These are phyloP conservation scores for Aspergillus udagawae DNA, from an alignment of 2,329 filamentous ascomycete genomes.

Conservation along the genomic window DNA sequence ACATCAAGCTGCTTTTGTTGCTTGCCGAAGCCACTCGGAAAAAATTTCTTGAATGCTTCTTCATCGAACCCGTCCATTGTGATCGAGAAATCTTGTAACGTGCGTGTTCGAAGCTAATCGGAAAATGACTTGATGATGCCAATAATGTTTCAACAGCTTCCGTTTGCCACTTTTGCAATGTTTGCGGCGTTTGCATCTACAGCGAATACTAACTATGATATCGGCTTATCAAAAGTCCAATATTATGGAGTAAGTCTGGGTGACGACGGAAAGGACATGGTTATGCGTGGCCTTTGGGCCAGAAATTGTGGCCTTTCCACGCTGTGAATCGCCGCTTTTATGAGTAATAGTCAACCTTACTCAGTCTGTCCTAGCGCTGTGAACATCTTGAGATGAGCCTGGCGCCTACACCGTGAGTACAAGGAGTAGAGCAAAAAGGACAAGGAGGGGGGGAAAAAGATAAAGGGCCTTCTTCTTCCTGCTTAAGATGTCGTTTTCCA, in stretches of 20 bases:
- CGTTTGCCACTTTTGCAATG: slow-evolving; percentile 19
- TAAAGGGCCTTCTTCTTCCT: neutral
- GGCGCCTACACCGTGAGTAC: slow-evolving; percentile 4
- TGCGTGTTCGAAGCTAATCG: neutral
- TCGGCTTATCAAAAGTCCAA: neutral
- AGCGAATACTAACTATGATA: neutral
- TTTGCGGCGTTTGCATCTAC: slow-evolving; percentile 20
- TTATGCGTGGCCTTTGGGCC: slow-evolving; percentile 2
- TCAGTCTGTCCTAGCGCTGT: neutral
- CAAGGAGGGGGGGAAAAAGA: neutral
- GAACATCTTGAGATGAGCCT: neutral
- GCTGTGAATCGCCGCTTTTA: neutral
- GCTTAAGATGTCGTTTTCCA: neutral
- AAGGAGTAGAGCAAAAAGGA: neutral
- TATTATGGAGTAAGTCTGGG: slow-evolving; percentile 2
- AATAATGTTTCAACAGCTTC: neutral
- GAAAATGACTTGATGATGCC: slow-evolving; percentile 4
- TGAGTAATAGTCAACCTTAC: neutral
- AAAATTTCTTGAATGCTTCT: slow-evolving; percentile 52
- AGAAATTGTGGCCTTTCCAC: slow-evolving; percentile 5
- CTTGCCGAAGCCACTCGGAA: slow-evolving; percentile 83
- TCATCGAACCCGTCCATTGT: slow-evolving; percentile 45
- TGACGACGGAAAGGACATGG: slow-evolving; percentile 3
- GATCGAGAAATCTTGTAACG: neutral
- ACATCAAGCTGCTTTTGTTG: slow-evolving; percentile 69